Conservation (phyloP, 1,284 basidiomycete genomes). For the Pseudozyma pruni region DNA sequence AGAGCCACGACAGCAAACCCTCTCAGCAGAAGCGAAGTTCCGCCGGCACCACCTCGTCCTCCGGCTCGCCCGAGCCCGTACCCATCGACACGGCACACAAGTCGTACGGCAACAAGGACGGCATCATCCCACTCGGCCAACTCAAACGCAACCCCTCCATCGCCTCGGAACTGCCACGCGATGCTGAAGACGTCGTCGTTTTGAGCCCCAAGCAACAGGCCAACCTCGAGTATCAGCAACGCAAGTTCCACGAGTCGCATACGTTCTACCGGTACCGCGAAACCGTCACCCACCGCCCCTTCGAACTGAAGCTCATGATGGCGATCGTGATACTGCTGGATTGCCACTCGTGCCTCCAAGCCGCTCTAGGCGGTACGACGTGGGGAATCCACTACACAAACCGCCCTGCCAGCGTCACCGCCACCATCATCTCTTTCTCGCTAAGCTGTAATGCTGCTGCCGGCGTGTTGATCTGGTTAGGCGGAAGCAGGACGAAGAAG, state of each 20-base stretch:
- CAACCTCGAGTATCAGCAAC: constrained; percentile 62
- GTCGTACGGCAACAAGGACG: constrained; percentile 40
- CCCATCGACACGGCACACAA: constrained; percentile 1
- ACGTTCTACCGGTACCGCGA: constrained; percentile 86
- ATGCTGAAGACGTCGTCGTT: constrained; percentile 58
- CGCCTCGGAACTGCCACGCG: constrained; percentile 56
- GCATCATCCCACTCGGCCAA: constrained; percentile 41
- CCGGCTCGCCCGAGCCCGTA: neutral
- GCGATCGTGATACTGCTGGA: constrained; percentile 58
- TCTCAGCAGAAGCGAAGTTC: neutral
- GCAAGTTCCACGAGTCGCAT: constrained; percentile 65
- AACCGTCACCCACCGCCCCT: constrained; percentile 84
- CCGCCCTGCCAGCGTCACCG: constrained; percentile 72
- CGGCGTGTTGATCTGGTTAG: constrained; percentile 81
- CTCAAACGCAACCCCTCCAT: constrained; percentile 60
- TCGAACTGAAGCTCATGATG: constrained; percentile 71
- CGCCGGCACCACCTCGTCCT: neutral
- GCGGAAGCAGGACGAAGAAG: constrained; percentile 81
- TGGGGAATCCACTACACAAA: constrained; percentile 75
- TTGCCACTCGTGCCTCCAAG: constrained; percentile 70
- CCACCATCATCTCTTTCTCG: constrained; percentile 77
- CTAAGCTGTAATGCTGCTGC: constrained; percentile 86
- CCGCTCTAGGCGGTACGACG: constrained; percentile 76
- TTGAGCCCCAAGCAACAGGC: constrained; percentile 63
- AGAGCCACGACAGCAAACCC: neutral